phyloP scores from a whole-genome alignment of 2,329 filamentous ascomycete species.

The Botrytis fabae region DNA sequence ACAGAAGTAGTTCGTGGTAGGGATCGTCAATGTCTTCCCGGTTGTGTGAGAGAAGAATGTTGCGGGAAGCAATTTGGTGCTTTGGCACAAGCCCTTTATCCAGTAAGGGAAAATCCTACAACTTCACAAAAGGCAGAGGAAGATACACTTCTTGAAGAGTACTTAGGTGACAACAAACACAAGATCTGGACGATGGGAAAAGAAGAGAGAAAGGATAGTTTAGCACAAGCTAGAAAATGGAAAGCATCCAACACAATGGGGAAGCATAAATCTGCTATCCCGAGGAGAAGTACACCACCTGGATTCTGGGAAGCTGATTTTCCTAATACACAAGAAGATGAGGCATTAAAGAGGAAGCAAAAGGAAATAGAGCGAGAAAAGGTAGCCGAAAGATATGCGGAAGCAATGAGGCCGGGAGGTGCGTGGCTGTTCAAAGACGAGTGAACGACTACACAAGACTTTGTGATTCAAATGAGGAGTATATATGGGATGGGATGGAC shows the following conservation, averaged over 20 bases:
- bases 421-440: conserved; percentile 84
- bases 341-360: conserved; percentile 64
- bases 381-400: conserved; percentile 72
- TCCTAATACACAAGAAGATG: conserved; percentile 79
- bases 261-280: conserved; percentile 73
- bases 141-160: conserved; percentile 54
- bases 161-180: conserved; percentile 56
- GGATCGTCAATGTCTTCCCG: conserved; percentile 59
- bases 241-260: conserved; percentile 74
- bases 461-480: neutral
- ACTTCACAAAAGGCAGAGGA: conserved; percentile 45
- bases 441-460: conserved; percentile 26
- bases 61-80: conserved; percentile 47
- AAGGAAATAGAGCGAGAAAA: conserved; percentile 61
- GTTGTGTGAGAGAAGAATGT: conserved; percentile 59
- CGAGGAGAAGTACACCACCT: conserved; percentile 71
- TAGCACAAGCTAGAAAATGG: conserved; percentile 74
- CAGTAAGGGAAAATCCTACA: conserved; percentile 29
- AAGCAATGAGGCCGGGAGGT: conserved; percentile 77
- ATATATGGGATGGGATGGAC: neutral
- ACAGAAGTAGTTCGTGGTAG: conserved; percentile 59
- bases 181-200: conserved; percentile 59
- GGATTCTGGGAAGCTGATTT: conserved; percentile 93
- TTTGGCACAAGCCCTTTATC: conserved; percentile 34
- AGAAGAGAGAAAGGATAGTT: conserved; percentile 62